Evolutionary conservation across 768 basidiomycete genomes (phyloP), one percentile per base, ranked within the genome.

Genomic region (Psilocybe subaeruginosa): DNA sequence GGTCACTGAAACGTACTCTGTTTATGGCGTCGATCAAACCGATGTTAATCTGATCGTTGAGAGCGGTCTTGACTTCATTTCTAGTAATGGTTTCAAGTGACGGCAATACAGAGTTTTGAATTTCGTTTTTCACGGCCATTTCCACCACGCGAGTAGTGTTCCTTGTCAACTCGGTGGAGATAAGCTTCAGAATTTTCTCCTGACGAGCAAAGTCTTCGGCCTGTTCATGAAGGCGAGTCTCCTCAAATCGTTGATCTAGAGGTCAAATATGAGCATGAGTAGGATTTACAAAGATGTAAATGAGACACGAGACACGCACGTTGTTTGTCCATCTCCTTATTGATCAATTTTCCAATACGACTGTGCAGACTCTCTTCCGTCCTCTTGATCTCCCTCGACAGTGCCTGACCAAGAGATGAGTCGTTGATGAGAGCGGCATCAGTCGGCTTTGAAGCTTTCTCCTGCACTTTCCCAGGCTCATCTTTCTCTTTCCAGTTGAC

Each of bases 61-160:
- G 79, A 9, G 90, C 91, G 4, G 84, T 75, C 73, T 88, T 89
- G 57, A 96, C 90, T 73, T 95, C 93, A 53, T 75, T 85, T 75
- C 87, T 90, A 8, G 92, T 94, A 71, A 94, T 92, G 56, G 77
- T 87, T 72, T 93, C 92, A 35, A 95, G 79, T 7, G 92, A 85
- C 3, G 93, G 93, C 17, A 94, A 78, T 11, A 95, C 91, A 0
- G 91, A 92, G 67, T 82, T 89, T 71, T 92, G 92, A 14, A 95
- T 89, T 71, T 94, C 93, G 55, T 78, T 81, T 78, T 93, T 93
- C 69, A 95, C 90, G 12, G 92, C 93, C 82, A 90, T 83, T 77
- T 95, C 93, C 47, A 95, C 93, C 51, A 94, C 91, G 11, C 92
- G 85, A 8, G 92, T 92, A 9, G 93, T 95, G 66, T 94, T 94